A percentile compares a stretch with the other conserved stretches of the same genome.
These are phyloP conservation scores for Arthrocladium fulminans DNA, from an alignment of 2,329 filamentous ascomycete genomes.

Conservation along the genomic window DNA sequence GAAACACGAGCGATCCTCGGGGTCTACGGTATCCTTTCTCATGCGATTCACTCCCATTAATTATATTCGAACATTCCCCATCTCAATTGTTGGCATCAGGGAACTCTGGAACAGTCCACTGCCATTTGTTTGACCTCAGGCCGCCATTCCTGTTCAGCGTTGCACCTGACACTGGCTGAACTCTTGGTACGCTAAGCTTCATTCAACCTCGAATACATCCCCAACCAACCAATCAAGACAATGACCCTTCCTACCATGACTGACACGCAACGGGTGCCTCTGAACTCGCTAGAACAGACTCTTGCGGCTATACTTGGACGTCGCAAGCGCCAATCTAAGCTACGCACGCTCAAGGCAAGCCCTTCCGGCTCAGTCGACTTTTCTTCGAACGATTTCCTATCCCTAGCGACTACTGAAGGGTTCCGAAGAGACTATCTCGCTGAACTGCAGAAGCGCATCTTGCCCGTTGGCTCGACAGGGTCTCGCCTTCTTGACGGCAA, in stretches of 20 bases:
- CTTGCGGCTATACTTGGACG: slow-evolving; percentile 25
- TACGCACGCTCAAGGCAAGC: slow-evolving; percentile 40
- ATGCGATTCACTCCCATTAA: no score
- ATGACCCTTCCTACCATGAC: neutral
- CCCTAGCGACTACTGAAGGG: slow-evolving; percentile 41
- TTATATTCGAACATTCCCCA: no score
- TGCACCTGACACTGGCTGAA: no score
- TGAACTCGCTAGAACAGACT: slow-evolving; percentile 14
- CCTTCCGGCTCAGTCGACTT: slow-evolving; percentile 45
- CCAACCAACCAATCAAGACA: neutral
- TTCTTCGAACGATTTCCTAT: slow-evolving; percentile 59
- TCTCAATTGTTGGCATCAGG: no score
- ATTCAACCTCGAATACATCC: neutral
- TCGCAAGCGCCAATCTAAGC: slow-evolving; percentile 36
- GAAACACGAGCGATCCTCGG: no score
- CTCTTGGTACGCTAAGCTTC: neutral
- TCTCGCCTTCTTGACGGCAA: slow-evolving; percentile 60
- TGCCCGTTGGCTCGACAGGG: slow-evolving; percentile 48
- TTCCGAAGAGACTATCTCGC: slow-evolving; percentile 43
- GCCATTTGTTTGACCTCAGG: no score
- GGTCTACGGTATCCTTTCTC: no score
- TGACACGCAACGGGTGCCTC: neutral
- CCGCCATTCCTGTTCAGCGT: no score
- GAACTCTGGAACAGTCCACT: no score
- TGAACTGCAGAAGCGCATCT: slow-evolving; percentile 33